Conservation (phyloP, 495 filamentous ascomycete species). For the Tetracladium marchalianum region DNA sequence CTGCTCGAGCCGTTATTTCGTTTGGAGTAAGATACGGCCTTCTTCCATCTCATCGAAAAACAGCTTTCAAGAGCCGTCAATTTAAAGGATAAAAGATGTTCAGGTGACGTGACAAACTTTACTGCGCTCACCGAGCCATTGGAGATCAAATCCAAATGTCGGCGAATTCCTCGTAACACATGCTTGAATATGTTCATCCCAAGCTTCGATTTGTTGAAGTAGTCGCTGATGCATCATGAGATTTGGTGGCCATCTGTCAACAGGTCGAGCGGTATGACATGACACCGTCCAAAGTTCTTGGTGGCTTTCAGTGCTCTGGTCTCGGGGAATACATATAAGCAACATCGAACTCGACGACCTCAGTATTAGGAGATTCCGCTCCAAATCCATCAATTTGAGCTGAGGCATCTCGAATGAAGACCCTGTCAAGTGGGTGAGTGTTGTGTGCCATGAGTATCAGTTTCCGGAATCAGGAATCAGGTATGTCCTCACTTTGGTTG, state of each 20-base stretch:
- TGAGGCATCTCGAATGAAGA: constrained; percentile 33
- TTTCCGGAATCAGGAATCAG: neutral
- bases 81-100: constrained; percentile 61
- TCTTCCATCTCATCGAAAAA: constrained; percentile 16
- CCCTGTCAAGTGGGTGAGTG: constrained; percentile 27
- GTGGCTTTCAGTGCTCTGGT: constrained; percentile 5
- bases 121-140: constrained; percentile 8
- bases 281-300: constrained; percentile 14
- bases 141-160: constrained; percentile 6
- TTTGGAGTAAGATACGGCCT: constrained; percentile 27
- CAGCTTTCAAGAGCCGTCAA: constrained; percentile 50
- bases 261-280: constrained; percentile 8
- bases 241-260: constrained; percentile 15
- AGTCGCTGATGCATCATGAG: constrained; percentile 4
- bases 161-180: neutral
- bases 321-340: constrained; percentile 22
- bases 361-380: constrained; percentile 39
- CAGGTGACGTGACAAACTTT: constrained; percentile 45
- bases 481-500: neutral
- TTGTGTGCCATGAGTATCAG: neutral
- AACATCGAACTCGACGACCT: constrained; percentile 23
- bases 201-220: constrained; percentile 11
- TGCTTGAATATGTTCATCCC: constrained; percentile 1
- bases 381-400: constrained; percentile 44
- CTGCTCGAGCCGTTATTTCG: constrained; percentile 32